Evolutionary conservation across 169 alveolate genomes (phyloP).

Genomic region (Perkinsus chesapeaki): DNA sequence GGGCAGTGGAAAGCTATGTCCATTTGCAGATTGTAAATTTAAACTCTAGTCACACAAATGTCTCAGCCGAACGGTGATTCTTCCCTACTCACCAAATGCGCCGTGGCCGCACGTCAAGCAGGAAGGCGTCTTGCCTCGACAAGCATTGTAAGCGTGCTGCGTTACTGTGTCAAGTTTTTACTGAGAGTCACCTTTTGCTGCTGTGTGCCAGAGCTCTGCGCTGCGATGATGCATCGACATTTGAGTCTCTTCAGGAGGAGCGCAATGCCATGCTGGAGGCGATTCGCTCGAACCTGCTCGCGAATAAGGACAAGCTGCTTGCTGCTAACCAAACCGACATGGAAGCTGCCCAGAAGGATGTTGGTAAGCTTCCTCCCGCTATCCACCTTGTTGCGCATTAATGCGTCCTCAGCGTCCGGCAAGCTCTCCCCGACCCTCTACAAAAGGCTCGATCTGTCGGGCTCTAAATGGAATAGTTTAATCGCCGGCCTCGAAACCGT

Average conservation of each 20-base stretch:
- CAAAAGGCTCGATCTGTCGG: background rate
- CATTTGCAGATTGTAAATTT: background rate
- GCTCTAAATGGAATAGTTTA: conserved; percentile 3
- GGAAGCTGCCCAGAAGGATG: conserved; percentile 12
- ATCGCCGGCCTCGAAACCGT: conserved; percentile 22
- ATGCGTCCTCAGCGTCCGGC: background rate
- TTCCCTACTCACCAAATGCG: background rate
- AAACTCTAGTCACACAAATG: background rate
- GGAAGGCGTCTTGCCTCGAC: background rate
- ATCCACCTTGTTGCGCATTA: background rate
- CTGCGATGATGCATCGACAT: background rate
- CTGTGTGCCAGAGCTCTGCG: background rate
- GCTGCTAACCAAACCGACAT: conserved; percentile 21
- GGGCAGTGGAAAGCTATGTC: background rate
- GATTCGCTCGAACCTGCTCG: conserved; percentile 10
- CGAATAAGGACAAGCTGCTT: conserved; percentile 7
- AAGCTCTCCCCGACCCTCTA: background rate
- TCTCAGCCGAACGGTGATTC: background rate
- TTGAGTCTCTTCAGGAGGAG: background rate
- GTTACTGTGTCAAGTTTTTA: background rate
- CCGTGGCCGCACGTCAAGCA: background rate
- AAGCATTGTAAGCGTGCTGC: background rate
- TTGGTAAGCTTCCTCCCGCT: background rate
- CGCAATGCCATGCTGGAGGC: conserved; percentile 22
- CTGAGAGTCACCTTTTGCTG: background rate